phyloP scores from a whole-genome alignment of 345 rosid species.

The Pistacia atlantica region DNA sequence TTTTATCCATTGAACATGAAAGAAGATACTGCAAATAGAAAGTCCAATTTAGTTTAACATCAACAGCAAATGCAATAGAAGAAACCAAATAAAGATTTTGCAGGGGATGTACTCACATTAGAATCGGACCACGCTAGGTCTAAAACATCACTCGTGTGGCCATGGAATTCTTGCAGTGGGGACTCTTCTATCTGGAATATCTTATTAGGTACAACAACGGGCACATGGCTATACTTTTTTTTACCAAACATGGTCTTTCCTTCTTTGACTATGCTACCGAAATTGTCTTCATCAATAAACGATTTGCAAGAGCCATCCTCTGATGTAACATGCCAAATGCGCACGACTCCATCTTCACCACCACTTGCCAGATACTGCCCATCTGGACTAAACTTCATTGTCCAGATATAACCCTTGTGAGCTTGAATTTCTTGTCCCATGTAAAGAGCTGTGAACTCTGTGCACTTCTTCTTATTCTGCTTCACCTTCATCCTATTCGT shows the following conservation, averaged over 20 bases:
- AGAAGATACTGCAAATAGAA: conserved; percentile 61
- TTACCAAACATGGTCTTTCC: conserved; percentile 18
- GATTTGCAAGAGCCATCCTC: conserved; percentile 36
- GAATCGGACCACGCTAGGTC: conserved; percentile 86
- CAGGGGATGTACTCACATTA: conserved; percentile 53
- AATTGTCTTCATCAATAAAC: conserved; percentile 30
- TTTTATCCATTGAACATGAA: conserved; percentile 79
- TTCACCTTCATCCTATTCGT: conserved; percentile 55
- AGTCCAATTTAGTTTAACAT: not conserved
- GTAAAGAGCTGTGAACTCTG: conserved; percentile 70
- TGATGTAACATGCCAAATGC: conserved; percentile 66
- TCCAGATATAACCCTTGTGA: conserved; percentile 70
- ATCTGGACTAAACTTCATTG: conserved; percentile 88
- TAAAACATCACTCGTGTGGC: conserved; percentile 71
- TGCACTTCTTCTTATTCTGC: conserved; percentile 59
- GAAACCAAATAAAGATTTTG: not conserved
- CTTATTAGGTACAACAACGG: conserved; percentile 61
- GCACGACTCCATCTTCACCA: conserved; percentile 81
- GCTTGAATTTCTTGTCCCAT: conserved; percentile 68
- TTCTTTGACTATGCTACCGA: conserved; percentile 13
- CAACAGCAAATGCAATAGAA: not conserved
- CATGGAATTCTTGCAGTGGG: conserved; percentile 72
- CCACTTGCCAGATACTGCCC: conserved; percentile 80
- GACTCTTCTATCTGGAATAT: conserved; percentile 66
- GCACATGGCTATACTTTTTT: conserved; percentile 34